These are phyloP conservation scores for Kwoniella heveanensis DNA, from an alignment of 768 basidiomycete species.

Conservation along the genomic window DNA sequence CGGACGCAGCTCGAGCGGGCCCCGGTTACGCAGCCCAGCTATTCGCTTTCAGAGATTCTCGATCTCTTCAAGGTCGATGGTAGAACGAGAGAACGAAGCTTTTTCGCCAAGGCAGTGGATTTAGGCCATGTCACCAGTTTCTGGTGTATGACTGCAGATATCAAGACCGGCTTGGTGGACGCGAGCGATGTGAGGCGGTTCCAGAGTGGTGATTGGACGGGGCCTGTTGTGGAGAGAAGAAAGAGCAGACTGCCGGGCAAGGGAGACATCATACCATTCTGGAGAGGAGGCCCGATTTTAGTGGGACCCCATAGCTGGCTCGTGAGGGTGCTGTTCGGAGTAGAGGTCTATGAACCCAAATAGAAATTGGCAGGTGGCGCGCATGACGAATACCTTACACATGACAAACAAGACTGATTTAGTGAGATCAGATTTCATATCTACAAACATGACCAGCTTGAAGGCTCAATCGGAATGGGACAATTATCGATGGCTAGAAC, in stretches of 20 bases:
- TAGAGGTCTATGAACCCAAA: constrained; percentile 16
- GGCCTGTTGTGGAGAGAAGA: constrained; percentile 9
- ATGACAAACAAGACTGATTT: no score
- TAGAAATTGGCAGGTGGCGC: no score
- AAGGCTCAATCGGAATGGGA: no score
- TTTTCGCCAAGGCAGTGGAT: constrained; percentile 2
- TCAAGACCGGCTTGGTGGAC: constrained; percentile 17
- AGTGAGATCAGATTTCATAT: no score
- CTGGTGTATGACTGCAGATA: constrained; percentile 19
- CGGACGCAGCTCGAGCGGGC: constrained; percentile 6
- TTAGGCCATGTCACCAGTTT: constrained; percentile 11
- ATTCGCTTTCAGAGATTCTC: constrained; percentile 5
- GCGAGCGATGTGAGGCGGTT: constrained; percentile 20
- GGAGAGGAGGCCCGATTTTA: constrained; percentile 19
- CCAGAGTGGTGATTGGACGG: constrained; percentile 19
- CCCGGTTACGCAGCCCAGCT: neutral
- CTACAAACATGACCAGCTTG: no score
- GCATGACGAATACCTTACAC: no score
- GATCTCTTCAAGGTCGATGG: neutral
- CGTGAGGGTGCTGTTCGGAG: constrained; percentile 15
- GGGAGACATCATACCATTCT: constrained; percentile 18
- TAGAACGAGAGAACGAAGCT: neutral
- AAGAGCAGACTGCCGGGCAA: constrained; percentile 13
- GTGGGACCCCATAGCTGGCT: constrained; percentile 22
- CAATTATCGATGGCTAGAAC: no score